Evolutionary conservation across 2,329 filamentous ascomycete species (phyloP).

Genomic region (Pestalotiopsis sp.): DNA sequence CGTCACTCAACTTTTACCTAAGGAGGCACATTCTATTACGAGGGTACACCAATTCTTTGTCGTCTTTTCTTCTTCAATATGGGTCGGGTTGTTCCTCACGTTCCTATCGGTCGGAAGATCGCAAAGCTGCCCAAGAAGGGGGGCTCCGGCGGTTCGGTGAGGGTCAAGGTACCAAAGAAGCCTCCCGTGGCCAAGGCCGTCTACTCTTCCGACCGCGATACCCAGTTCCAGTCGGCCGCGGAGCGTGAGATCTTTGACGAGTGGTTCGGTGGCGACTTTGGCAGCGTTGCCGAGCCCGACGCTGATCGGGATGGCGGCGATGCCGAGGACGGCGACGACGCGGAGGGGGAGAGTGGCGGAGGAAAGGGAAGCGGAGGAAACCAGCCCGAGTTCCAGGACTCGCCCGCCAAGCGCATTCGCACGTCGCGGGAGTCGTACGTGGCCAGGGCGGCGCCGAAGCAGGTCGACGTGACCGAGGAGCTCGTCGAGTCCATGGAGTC

Average conservation of each 20-base stretch:
- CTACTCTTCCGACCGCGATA: not conserved
- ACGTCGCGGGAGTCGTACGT: not conserved
- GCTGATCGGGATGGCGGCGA: not conserved
- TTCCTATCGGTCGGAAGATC: not conserved
- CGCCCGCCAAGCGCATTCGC: not conserved
- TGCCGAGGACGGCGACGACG: not conserved
- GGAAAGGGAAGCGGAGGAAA: not conserved
- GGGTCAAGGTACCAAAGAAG: not conserved
- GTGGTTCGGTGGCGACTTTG: not conserved
- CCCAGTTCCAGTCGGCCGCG: not conserved
- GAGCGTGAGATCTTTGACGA: not conserved
- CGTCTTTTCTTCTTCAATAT: not conserved
- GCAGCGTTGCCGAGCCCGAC: not conserved
- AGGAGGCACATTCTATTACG: not conserved
- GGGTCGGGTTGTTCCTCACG: not conserved
- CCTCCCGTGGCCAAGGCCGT: not conserved
- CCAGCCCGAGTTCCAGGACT: not conserved
- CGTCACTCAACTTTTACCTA: not conserved
- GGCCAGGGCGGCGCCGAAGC: not conserved
- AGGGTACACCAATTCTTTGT: not conserved
- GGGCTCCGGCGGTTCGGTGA: not conserved
- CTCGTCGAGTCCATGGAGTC: not conserved
- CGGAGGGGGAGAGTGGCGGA: not conserved
- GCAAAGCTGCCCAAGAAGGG: not conserved
- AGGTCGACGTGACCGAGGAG: constrained; percentile 1